Percentiles rank a stretch among this genome's conserved stretches.
Evolutionary conservation across 768 basidiomycete genomes (phyloP).

Genomic region (Tephrocybe sp.): DNA sequence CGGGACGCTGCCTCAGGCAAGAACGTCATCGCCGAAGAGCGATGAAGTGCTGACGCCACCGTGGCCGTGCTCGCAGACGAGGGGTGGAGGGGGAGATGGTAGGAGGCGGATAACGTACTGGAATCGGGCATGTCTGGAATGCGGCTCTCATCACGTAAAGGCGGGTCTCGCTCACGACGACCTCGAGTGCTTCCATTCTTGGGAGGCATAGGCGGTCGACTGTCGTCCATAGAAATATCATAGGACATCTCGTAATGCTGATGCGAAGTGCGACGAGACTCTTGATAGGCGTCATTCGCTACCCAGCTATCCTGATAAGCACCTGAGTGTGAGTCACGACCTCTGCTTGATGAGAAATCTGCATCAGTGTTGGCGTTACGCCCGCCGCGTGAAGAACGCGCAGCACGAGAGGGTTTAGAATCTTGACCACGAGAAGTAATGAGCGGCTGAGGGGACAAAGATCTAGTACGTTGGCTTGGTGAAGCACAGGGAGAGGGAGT

Average conservation of each 20-base stretch:
- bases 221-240: slow-evolving; percentile 16
- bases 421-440: slow-evolving; percentile 22
- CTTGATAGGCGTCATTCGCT: slow-evolving; percentile 20
- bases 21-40: slow-evolving; percentile 18
- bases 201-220: slow-evolving; percentile 19
- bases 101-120: slow-evolving; percentile 68
- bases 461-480: slow-evolving; percentile 25
- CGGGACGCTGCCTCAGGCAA: slow-evolving; percentile 24
- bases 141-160: slow-evolving; percentile 26
- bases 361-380: slow-evolving; percentile 27
- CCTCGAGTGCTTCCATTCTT: slow-evolving; percentile 26
- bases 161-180: slow-evolving; percentile 27
- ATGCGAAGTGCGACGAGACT: slow-evolving; percentile 12
- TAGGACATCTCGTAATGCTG: slow-evolving; percentile 10
- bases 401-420: slow-evolving; percentile 19
- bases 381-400: slow-evolving; percentile 24
- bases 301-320: slow-evolving; percentile 23
- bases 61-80: slow-evolving; percentile 31
- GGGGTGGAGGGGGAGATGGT: slow-evolving; percentile 36
- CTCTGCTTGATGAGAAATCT: slow-evolving; percentile 24
- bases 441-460: slow-evolving; percentile 22
- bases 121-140: slow-evolving; percentile 37
- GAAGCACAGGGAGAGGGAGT: slow-evolving; percentile 28
- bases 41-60: slow-evolving; percentile 23
- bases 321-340: slow-evolving; percentile 18